A percentile compares a stretch with the other conserved stretches of the same genome.
phyloP scores from a whole-genome alignment of 1,284 basidiomycete species.

The Fistulinella cinereoalba region DNA sequence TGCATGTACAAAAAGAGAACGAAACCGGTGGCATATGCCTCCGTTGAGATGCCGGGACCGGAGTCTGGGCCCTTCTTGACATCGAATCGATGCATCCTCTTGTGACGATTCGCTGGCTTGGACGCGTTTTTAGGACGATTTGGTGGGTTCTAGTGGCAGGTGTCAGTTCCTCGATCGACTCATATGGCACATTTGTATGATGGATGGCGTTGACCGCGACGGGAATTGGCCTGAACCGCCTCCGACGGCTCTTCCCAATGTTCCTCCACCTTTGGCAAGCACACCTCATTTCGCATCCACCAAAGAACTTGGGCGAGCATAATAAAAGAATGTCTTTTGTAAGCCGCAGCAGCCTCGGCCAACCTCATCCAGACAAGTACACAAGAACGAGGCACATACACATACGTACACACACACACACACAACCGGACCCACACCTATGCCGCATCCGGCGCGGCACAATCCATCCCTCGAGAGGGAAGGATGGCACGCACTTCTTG shows the following conservation, averaged over 20 bases:
- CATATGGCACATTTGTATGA: background rate
- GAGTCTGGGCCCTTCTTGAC: background rate
- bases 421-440: background rate
- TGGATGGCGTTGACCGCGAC: too few species aligned
- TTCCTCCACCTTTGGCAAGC: too few species aligned
- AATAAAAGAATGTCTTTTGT: too few species aligned
- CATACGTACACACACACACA: background rate
- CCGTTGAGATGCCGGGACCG: constrained; percentile 21
- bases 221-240: too few species aligned
- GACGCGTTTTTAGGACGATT: background rate
- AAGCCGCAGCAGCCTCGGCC: too few species aligned
- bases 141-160: background rate
- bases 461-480: background rate
- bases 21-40: too few species aligned
- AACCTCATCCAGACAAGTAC: too few species aligned
- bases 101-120: background rate
- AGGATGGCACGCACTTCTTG: background rate
- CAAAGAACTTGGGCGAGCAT: too few species aligned
- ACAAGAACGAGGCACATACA: too few species aligned
- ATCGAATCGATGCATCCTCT: background rate
- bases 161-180: background rate
- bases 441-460: background rate
- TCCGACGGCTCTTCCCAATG: background rate
- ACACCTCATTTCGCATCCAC: background rate
- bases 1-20: too few species aligned